phyloP scores from a whole-genome alignment of 352 stramenopile species.

The Paralagenidium karlingii region DNA sequence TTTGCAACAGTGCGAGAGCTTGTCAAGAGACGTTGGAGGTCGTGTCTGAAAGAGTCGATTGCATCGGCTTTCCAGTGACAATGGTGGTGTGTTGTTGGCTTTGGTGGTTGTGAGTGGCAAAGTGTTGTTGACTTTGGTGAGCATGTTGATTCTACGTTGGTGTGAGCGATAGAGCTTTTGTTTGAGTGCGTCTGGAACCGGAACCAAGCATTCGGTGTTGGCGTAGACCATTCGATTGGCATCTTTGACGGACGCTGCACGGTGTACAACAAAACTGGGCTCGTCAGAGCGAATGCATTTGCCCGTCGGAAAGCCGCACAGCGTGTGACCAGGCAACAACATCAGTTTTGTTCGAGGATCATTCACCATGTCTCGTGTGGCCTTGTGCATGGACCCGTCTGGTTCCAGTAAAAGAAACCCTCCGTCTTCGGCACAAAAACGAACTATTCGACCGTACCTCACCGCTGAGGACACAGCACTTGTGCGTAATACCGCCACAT shows the following conservation, averaged over 20 bases:
- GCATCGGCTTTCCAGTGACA: not conserved
- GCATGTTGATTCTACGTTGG: not conserved
- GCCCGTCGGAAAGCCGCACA: slow-evolving; percentile 5
- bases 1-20: not conserved
- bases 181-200: slow-evolving; percentile 1
- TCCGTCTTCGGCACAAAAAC: slow-evolving; percentile 20
- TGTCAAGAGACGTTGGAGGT: not conserved
- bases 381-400: slow-evolving; percentile 20
- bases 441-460: slow-evolving; percentile 18
- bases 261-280: slow-evolving; percentile 16
- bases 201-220: slow-evolving; percentile 1
- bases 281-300: slow-evolving; percentile 11
- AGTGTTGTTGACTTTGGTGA: slow-evolving; percentile 5
- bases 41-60: not conserved
- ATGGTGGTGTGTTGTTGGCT: not conserved
- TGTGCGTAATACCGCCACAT: not conserved
- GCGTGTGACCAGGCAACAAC: slow-evolving; percentile 19
- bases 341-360: slow-evolving; percentile 23
- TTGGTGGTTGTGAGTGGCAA: not conserved
- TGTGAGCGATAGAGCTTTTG: slow-evolving; percentile 2
- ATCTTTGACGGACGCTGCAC: slow-evolving; percentile 8
- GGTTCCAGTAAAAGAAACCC: slow-evolving; percentile 22
- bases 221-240: slow-evolving; percentile 7
- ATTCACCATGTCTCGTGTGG: slow-evolving; percentile 3
- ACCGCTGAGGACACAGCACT: not conserved